phyloP scores from a whole-genome alignment of 192 early-diverging fungal genomes.

The Coemansia sp. region DNA sequence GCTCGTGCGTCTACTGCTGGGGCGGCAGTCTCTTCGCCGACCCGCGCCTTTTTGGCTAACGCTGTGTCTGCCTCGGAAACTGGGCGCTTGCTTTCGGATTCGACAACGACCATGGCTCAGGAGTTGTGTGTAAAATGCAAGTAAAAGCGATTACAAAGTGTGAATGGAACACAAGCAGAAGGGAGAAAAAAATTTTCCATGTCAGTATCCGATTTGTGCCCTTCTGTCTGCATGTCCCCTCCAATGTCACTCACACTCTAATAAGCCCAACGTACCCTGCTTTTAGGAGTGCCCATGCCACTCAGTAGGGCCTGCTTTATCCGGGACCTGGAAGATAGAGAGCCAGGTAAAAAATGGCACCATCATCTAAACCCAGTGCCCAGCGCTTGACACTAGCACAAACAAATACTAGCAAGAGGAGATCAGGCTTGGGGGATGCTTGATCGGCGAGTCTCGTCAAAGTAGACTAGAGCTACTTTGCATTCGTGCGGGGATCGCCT shows the following conservation, averaged over 20 bases:
- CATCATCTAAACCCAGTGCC: not conserved
- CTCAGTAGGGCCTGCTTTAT: not conserved
- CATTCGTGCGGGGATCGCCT: not conserved
- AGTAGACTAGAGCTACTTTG: no score
- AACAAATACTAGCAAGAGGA: not conserved
- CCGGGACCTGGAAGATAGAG: not conserved
- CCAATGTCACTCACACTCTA: not conserved
- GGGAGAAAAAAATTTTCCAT: not conserved
- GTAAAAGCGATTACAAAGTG: not conserved
- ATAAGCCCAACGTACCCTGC: not conserved
- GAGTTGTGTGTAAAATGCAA: no score
- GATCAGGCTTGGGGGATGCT: not conserved
- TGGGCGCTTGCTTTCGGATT: conserved; percentile 12
- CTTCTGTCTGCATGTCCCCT: not conserved
- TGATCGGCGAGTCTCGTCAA: not conserved
- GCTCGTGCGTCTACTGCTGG: conserved; percentile 7
- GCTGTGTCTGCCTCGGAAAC: not conserved
- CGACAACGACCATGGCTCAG: not conserved
- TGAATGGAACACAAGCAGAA: not conserved
- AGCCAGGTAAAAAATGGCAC: not conserved
- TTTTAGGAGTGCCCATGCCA: not conserved
- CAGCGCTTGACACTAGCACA: not conserved
- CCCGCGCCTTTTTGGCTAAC: conserved; percentile 7
- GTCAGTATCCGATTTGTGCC: not conserved
- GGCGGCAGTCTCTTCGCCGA: not conserved